phyloP scores from a whole-genome alignment of 2,329 filamentous ascomycete species.

The Botryotinia globosa region DNA sequence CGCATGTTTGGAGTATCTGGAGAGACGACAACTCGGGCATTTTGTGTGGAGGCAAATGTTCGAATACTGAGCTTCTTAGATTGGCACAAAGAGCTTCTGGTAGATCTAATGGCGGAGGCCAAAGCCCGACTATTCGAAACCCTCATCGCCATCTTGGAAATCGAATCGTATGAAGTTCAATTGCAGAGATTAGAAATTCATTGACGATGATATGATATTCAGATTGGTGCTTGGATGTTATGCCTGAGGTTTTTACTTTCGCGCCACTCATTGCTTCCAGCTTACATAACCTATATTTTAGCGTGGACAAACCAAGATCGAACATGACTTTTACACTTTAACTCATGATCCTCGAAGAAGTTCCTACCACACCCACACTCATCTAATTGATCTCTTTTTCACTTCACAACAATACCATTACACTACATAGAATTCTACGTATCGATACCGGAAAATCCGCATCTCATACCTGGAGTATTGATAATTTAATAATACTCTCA shows the following conservation, averaged over 20 bases:
- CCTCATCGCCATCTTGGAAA: constrained; percentile 57
- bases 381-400: constrained; percentile 7
- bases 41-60: constrained; percentile 42
- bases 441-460: constrained; percentile 7
- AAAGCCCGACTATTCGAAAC: constrained; percentile 56
- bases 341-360: constrained; percentile 17
- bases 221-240: constrained; percentile 2
- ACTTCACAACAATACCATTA: constrained; percentile 13
- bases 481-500: constrained; percentile 8
- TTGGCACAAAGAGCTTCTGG: constrained; percentile 40
- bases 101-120: constrained; percentile 55
- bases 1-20: constrained; percentile 62
- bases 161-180: constrained; percentile 39
- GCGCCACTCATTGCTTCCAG: neutral
- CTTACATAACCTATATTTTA: constrained; percentile 19
- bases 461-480: constrained; percentile 7
- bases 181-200: constrained; percentile 26
- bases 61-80: constrained; percentile 31
- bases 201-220: constrained; percentile 21
- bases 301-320: neutral
- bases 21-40: constrained; percentile 47
- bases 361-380: constrained; percentile 17
- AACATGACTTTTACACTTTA: constrained; percentile 16
- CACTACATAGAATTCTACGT: constrained; percentile 12
- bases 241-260: neutral